Base-by-base conservation (phyloP, 2,329 filamentous ascomycete genomes). In the Aspergillus pseudoterreus region DNA sequence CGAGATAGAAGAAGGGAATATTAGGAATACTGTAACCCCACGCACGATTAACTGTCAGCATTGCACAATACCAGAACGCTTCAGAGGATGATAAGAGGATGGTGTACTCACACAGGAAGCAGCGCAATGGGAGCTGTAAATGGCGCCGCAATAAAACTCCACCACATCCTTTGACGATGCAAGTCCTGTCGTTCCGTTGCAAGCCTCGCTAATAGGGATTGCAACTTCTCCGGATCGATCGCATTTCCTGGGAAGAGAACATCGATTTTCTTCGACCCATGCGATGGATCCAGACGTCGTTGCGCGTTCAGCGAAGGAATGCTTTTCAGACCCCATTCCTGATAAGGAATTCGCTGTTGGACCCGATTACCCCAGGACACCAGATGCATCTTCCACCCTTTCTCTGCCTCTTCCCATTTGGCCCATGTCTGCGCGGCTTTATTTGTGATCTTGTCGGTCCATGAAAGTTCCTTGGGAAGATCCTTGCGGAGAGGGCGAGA, bases 301-400 rank as follows among this genome's bases (percentile, higher is more conserved):
- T 83, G 81, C 51, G 83, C 76, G 39, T 85, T 90, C 60, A 95
- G 78, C 19, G 92, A 86, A 42, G 94, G 94, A 47, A 99, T 86
- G 33, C 90, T 95, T 75, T 97, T 97, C 60, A 99, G 79, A 0
- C 90, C 91, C 94, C 94, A 99, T 85, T 99, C 94, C 73, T 97
- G 89, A 69, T 89, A 96, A 2, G 94, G 89, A 63, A 99, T 95
- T 56, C 90, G 84, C 62, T 89, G 85, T 55, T 99, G 82, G 14
- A 90, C 84, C 45, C 84, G 78, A 73, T 99, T 96, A 50, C 94
- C 94, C 71, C 92, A 95, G 53, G 82, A 79, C 47, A 94, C 92
- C 17, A 96, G 80, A 61, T 84, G 84, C 67, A 87, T 90, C 77
- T 96, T 90, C 94, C 94, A 97, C 49, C 89, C 88, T 42, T 78